These are phyloP conservation scores for Aspergillus sp. DNA, from an alignment of 2,329 filamentous ascomycete genomes.

Conservation along the genomic window DNA sequence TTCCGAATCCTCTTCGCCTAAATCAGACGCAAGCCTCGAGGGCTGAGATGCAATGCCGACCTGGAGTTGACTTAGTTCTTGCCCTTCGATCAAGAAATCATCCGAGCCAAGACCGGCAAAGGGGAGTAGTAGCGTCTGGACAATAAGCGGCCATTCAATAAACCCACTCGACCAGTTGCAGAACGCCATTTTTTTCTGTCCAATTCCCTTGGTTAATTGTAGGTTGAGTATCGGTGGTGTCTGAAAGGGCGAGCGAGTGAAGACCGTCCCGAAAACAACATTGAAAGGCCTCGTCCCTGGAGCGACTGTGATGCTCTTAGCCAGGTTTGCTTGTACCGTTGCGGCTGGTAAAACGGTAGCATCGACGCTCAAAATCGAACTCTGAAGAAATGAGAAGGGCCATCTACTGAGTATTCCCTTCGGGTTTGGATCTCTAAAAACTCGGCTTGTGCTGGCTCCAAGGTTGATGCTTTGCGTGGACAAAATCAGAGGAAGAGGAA, in stretches of 20 bases:
- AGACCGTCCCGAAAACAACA: conserved; percentile 29
- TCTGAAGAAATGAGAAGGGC: conserved; percentile 33
- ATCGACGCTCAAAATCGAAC: conserved; percentile 29
- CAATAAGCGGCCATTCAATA: conserved; percentile 32
- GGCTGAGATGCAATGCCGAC: conserved; percentile 34
- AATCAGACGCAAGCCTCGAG: conserved; percentile 2
- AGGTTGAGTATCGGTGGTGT: conserved; percentile 33
- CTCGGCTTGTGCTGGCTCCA: conserved; percentile 32
- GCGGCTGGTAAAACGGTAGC: conserved; percentile 33
- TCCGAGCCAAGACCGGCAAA: conserved; percentile 25
- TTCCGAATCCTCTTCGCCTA: conserved; percentile 26
- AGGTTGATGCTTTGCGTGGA: conserved; percentile 30
- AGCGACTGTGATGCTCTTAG: conserved; percentile 31
- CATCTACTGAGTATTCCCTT: conserved; percentile 29
- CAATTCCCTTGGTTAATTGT: conserved; percentile 33
- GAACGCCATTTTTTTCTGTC: conserved; percentile 30
- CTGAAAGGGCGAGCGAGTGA: conserved; percentile 28
- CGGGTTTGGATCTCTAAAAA: conserved; percentile 26
- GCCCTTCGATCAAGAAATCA: conserved; percentile 17
- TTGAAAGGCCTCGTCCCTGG: conserved; percentile 35
- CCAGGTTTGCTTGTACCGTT: conserved; percentile 28
- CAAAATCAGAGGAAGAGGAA: conserved; percentile 30
- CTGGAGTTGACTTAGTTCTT: conserved; percentile 32
- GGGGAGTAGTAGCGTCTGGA: conserved; percentile 25
- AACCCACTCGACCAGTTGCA: conserved; percentile 40